Base-by-base conservation (phyloP, 805 yeast species). In the Kuraishia molischiana region DNA sequence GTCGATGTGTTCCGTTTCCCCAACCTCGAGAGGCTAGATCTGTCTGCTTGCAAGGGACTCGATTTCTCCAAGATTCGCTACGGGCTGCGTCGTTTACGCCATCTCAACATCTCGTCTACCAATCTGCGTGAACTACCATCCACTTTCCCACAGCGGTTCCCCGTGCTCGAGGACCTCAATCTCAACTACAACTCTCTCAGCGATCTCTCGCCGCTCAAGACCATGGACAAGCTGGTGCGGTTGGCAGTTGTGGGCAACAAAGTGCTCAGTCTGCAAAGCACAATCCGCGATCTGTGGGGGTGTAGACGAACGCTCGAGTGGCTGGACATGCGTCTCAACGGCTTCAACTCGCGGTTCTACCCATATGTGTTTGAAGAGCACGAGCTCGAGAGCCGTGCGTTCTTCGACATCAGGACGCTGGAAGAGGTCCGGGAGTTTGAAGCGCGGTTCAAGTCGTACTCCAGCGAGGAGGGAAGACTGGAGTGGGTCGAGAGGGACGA, bases 391-490 rank as follows among this genome's bases (percentile, higher is more conserved):
- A 44, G 41, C 17, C 47, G 39, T 10, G 47, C 46, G 5, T 64
- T 67, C 3, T 58, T 72, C 14, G 68, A 63, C 30, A 47, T 72
- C 32, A 72, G 67, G 28, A 66, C 65, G 4, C 49, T 62, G 34
- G 77, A 72, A 35, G 79, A 72, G 42, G 68, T 73, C 19, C 76
- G 70, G 44, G 71, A 68, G 19, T 73, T 73, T 40, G 56, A 67
- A 1, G 62, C 64, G 5, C 72, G 67, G 39, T 73, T 69, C 45
- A 56, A 62, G 21, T 59, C 69, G 3, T 50, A 71, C 17, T 59
- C 56, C 39, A 59, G 54, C 35, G 41, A 48, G 19, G 40, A 43
- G 10, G 55, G 54, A n/a, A 48, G 53, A 37, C 57, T 53, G 9
- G 64, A 57, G 24, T 72, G 76, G 73, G 49, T 47, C 2, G 53